phyloP scores from a whole-genome alignment of 331 rosid species.

The Quercus tomentella region DNA sequence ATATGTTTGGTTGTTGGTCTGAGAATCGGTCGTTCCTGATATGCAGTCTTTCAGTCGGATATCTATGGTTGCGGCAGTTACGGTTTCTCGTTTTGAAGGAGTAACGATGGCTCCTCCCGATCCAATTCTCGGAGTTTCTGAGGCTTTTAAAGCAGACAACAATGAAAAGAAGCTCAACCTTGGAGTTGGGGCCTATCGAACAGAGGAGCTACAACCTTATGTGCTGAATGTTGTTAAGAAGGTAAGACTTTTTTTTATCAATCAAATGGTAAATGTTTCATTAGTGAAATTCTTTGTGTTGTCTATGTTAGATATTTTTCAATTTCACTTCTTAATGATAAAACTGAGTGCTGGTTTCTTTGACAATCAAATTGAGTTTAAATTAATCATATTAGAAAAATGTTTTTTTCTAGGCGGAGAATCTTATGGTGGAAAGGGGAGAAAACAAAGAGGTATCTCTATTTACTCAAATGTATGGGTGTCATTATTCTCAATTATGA shows the following conservation, averaged over 20 bases:
- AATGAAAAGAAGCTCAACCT: slow-evolving; percentile 78
- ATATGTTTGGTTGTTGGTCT: neutral
- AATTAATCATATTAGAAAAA: neutral
- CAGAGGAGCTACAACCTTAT: slow-evolving; percentile 83
- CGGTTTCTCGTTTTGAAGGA: slow-evolving; percentile 83
- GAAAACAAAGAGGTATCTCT: slow-evolving; percentile 89
- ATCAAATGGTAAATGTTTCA: neutral
- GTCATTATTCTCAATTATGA: slow-evolving; percentile 1
- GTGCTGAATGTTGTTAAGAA: slow-evolving; percentile 91
- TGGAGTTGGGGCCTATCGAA: slow-evolving; percentile 94
- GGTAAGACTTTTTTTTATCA: slow-evolving; percentile 40
- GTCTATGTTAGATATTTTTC: neutral
- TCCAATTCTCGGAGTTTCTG: slow-evolving; percentile 99
- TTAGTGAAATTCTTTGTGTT: neutral
- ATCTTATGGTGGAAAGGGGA: slow-evolving; percentile 82
- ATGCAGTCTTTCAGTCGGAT: slow-evolving; percentile 63
- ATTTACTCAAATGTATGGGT: slow-evolving; percentile 3
- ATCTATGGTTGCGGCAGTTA: slow-evolving; percentile 64
- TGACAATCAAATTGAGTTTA: slow-evolving; percentile 12
- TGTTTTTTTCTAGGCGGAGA: slow-evolving; percentile 60
- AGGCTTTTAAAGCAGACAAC: slow-evolving; percentile 80
- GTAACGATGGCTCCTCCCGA: slow-evolving; percentile 96
- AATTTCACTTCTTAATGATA: slow-evolving; percentile 8
- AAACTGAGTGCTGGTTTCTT: neutral
- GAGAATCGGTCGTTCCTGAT: slow-evolving; percentile 7